phyloP scores from a whole-genome alignment of 2,329 filamentous ascomycete species.

The Neonectria coccinea region DNA sequence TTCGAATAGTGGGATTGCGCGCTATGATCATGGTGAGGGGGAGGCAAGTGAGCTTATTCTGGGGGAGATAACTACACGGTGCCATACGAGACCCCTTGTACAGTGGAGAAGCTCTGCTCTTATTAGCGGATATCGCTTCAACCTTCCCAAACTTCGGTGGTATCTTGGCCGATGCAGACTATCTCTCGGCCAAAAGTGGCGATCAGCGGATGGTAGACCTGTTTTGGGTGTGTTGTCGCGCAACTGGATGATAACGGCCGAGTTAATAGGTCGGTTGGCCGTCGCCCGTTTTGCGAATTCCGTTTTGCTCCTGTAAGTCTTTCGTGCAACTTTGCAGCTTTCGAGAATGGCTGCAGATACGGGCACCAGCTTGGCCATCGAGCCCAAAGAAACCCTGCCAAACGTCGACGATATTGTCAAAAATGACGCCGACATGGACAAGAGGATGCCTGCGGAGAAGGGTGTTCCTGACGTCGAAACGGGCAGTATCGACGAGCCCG shows the following conservation, averaged over 20 bases:
- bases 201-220: conserved; percentile 6
- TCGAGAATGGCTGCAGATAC: conserved; percentile 20
- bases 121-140: conserved; percentile 1
- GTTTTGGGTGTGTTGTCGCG: conserved; percentile 3
- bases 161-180: conserved; percentile 5
- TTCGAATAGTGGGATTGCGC: conserved; percentile 13
- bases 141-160: conserved; percentile 12
- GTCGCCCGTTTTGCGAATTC: conserved; percentile 1
- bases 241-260: not conserved
- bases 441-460: conserved; percentile 19
- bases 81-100: conserved; percentile 21
- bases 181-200: not conserved
- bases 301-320: conserved; percentile 6
- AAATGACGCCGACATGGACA: conserved; percentile 14
- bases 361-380: conserved; percentile 15
- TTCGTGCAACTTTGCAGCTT: not conserved
- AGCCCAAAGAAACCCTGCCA: conserved; percentile 13
- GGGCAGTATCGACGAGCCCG: conserved; percentile 31
- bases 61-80: conserved; percentile 6
- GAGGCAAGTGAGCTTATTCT: not conserved
- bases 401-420: conserved; percentile 5
- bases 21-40: conserved; percentile 10
- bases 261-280: conserved; percentile 11
- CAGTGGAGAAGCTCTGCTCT: conserved; percentile 12
- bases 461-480: conserved; percentile 32